Evolutionary conservation across 1,284 basidiomycete genomes (phyloP), one percentile per base, ranked within the genome.

Genomic region (Apiotrichum montevideense): DNA sequence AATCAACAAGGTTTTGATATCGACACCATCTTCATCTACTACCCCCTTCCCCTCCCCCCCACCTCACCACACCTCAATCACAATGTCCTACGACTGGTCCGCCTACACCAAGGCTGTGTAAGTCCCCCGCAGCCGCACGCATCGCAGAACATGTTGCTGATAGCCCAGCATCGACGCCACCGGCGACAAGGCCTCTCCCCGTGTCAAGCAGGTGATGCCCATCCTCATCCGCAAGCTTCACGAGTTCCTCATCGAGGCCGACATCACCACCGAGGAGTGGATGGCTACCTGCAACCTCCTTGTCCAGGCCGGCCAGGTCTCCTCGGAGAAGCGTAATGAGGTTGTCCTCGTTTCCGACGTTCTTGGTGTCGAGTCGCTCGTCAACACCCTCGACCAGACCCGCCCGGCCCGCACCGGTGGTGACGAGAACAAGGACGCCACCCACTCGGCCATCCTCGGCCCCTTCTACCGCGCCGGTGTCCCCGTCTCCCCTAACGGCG

Each of bases 321-420:
- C 71, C 13, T 63, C 63, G 15, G 73, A 74, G 1, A 69, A 69
- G 58, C 67, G 76, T 9, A 74, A 77, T 64, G 76, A 78, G 60
- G 66, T 77, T 51, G 70, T 78, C 47, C 70, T 78, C 45, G 67
- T 76, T 41, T 66, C 68, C 7, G 77, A 78, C 55, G 69, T 77
- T 3, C 62, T 77, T 7, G 77, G 77, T 13, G 61, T 77, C 49
- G 76, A 78, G 55, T 69, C 67, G 4, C 66, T 78, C 13, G 66
- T 74, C 52, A 57, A 56, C 51, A 57, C 56, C 8, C 58, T 63
- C 35, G 61, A 63, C 52, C 55, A 59, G 50, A 57, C 61, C 2
- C 61, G 61, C 35, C 46, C 57, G 7, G 54, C 55, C 15, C 58
- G 61, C 58, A 58, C 52, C 39, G 59, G 56, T n/a, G 7, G 3